phyloP scores from a whole-genome alignment of 2,329 filamentous ascomycete genomes.

The Cladophialophora psammophila region DNA sequence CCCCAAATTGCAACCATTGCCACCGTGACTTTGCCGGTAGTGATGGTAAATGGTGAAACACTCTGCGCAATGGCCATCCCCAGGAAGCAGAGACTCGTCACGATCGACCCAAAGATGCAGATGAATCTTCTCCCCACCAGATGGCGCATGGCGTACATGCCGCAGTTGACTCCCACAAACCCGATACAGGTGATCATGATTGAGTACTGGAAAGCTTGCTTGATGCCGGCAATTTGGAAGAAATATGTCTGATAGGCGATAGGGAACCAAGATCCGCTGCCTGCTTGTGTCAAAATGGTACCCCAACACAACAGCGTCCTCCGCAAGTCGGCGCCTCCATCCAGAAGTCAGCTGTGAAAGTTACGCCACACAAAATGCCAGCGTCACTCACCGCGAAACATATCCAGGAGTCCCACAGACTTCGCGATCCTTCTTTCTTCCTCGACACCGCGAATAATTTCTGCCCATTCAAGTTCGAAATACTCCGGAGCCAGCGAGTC shows the following conservation, averaged over 20 bases:
- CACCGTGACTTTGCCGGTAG: conserved; percentile 43
- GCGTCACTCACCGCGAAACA: conserved; percentile 30
- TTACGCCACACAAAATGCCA: background rate
- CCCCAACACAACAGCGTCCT: conserved; percentile 59
- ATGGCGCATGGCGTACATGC: conserved; percentile 59
- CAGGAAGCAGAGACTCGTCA: conserved; percentile 57
- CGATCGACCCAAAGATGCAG: conserved; percentile 55
- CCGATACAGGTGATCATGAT: conserved; percentile 61
- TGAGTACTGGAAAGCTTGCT: conserved; percentile 58
- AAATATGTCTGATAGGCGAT: conserved; percentile 61
- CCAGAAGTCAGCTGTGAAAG: conserved; percentile 1
- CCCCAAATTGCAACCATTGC: conserved; percentile 48
- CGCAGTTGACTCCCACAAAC: conserved; percentile 58
- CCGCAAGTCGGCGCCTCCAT: conserved; percentile 55
- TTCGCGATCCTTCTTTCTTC: conserved; percentile 32
- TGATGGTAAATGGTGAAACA: conserved; percentile 31
- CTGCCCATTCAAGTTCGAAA: conserved; percentile 36
- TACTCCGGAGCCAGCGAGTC: conserved; percentile 17
- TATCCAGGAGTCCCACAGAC: conserved; percentile 27
- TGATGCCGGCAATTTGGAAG: conserved; percentile 46
- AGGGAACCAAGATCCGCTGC: conserved; percentile 58
- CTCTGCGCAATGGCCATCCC: conserved; percentile 52
- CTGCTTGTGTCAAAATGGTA: conserved; percentile 56
- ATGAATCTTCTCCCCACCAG: conserved; percentile 58
- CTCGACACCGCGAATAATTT: conserved; percentile 34